These are phyloP conservation scores for Vachellia collinsii DNA, from an alignment of 306 rosid genomes.

Conservation along the genomic window DNA sequence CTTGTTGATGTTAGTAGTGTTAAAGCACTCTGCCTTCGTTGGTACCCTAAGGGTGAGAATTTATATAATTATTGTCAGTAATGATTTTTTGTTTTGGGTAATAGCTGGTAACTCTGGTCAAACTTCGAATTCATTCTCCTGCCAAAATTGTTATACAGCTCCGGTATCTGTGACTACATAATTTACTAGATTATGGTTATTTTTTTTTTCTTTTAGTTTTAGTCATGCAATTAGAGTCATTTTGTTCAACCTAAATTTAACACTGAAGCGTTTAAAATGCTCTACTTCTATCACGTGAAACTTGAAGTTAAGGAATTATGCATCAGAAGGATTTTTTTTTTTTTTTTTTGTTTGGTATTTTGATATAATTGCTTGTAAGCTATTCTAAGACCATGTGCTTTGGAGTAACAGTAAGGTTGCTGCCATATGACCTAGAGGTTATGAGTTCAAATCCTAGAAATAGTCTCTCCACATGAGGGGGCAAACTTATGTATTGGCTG, in stretches of 20 bases:
- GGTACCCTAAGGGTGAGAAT: conserved; percentile 86
- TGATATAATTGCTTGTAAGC: not conserved
- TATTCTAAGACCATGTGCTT: not conserved
- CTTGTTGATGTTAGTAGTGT: conserved; percentile 95
- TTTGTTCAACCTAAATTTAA: not conserved
- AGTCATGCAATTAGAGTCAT: not conserved
- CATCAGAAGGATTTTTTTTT: not conserved
- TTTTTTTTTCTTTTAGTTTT: no score
- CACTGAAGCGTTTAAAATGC: not conserved
- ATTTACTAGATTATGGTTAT: not conserved
- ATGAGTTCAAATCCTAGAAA: no score
- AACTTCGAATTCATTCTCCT: not conserved
- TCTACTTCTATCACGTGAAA: not conserved
- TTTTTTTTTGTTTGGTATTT: not conserved
- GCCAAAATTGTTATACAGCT: not conserved
- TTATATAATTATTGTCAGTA: conserved; percentile 8
- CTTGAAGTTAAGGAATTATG: not conserved
- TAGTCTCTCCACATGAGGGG: no score
- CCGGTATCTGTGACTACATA: not conserved
- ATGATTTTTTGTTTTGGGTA: not conserved
- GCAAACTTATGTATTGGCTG: no score
- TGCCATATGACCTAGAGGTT: no score
- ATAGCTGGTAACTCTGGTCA: not conserved
- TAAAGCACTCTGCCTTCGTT: conserved; percentile 81
- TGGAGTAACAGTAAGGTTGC: no score